These are phyloP conservation scores for Cornus suecica DNA, from an alignment of 148 eudicot genomes.

Conservation along the genomic window DNA sequence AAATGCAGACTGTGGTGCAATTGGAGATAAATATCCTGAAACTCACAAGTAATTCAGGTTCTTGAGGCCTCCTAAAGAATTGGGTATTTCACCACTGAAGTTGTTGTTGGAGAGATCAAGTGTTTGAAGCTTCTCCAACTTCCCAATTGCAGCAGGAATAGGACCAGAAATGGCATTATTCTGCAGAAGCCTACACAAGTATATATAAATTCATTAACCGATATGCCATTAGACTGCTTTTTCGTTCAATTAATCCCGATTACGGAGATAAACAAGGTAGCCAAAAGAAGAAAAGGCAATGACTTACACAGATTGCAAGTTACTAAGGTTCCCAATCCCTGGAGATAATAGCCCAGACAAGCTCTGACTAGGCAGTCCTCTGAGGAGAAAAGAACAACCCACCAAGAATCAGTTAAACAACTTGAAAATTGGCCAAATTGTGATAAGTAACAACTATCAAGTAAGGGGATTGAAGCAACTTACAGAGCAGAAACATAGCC, in stretches of 20 bases:
- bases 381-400: slow-evolving; percentile 25
- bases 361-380: slow-evolving; percentile 84
- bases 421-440: not conserved
- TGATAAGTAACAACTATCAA: not conserved
- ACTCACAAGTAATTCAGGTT: slow-evolving; percentile 81
- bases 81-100: slow-evolving; percentile 64
- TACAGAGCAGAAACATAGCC: slow-evolving; percentile 76
- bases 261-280: not conserved
- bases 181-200: slow-evolving; percentile 60
- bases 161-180: slow-evolving; percentile 72
- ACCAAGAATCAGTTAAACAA: not conserved
- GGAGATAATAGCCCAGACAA: slow-evolving; percentile 81
- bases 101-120: slow-evolving; percentile 79
- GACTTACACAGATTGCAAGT: slow-evolving; percentile 81
- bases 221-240: not conserved
- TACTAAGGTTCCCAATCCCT: slow-evolving; percentile 71
- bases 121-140: slow-evolving; percentile 71
- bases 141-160: slow-evolving; percentile 66
- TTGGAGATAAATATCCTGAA: slow-evolving; percentile 9
- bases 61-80: slow-evolving; percentile 57
- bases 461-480: slow-evolving; percentile 27
- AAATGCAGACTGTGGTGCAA: not conserved
- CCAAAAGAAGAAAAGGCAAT: not conserved
- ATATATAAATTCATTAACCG: slow-evolving; percentile 4
- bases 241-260: not conserved